These are phyloP conservation scores for Musa acuminata DNA, from an alignment of 176 grass and related monocot species.

Conservation along the genomic window DNA sequence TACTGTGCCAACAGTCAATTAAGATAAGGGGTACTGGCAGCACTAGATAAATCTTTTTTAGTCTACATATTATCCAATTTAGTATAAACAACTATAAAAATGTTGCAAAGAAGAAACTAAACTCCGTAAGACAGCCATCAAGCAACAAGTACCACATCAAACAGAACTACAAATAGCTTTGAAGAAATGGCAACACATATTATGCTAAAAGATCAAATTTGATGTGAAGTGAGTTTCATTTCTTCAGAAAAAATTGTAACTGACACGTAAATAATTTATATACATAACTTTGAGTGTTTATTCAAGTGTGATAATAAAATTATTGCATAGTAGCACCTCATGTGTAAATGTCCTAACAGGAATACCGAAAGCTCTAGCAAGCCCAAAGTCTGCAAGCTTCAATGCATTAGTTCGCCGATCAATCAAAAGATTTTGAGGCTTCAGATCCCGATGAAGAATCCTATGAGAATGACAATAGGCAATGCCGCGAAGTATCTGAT, in stretches of 20 bases:
- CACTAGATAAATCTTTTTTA: not conserved
- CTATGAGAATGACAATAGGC: constrained; percentile 90
- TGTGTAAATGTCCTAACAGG: constrained; percentile 84
- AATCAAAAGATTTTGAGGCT: constrained; percentile 94
- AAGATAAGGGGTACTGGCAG: not conserved
- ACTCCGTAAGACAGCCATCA: not conserved
- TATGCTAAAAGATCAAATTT: not conserved
- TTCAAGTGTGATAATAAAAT: not conserved
- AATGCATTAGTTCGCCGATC: constrained; percentile 57
- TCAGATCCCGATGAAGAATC: constrained; percentile 80
- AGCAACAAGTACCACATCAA: not conserved
- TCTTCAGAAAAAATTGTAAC: not conserved
- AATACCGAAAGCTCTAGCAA: constrained; percentile 77
- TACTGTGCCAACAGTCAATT: not conserved
- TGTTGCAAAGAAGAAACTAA: not conserved
- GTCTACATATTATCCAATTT: not conserved
- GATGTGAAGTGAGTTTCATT: not conserved
- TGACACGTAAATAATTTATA: not conserved
- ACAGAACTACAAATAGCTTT: not conserved
- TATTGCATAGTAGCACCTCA: constrained; percentile 30
- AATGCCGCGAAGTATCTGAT: constrained; percentile 83
- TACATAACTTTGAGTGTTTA: not conserved
- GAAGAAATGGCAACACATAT: not conserved
- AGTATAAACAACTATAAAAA: not conserved
- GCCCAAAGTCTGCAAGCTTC: constrained; percentile 97